These are phyloP conservation scores for Corymbia calophylla DNA, from an alignment of 441 rosid species.

Conservation along the genomic window DNA sequence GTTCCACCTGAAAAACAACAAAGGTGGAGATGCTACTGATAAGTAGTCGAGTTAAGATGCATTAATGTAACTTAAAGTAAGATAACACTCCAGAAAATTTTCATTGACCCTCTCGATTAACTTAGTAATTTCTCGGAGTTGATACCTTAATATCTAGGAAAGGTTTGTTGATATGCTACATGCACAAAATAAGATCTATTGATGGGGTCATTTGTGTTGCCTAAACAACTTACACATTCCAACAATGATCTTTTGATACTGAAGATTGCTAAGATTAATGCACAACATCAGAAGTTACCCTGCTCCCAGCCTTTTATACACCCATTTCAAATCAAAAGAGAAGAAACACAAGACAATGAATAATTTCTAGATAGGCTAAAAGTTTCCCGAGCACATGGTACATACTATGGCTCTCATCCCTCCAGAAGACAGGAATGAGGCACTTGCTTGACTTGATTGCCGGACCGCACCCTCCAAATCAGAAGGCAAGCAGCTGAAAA, in stretches of 20 bases:
- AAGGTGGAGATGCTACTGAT: background rate
- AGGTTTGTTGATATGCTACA: background rate
- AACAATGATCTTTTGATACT: background rate
- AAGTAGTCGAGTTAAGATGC: background rate
- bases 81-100: background rate
- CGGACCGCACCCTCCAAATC: constrained; percentile 82
- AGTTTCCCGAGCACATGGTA: background rate
- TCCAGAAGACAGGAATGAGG: constrained; percentile 72
- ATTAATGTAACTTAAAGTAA: background rate
- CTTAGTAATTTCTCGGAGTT: background rate
- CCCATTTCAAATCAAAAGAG: background rate
- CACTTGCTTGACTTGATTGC: constrained; percentile 66
- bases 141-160: background rate
- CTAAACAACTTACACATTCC: background rate
- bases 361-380: background rate
- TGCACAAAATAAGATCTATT: background rate
- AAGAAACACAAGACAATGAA: background rate
- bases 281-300: background rate
- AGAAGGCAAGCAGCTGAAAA: constrained; percentile 75
- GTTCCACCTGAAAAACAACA: constrained; percentile 63
- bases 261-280: background rate
- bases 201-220: background rate
- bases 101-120: background rate
- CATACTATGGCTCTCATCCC: constrained; percentile 87
- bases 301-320: background rate